Percentiles rank a stretch among this genome's conserved stretches.
Evolutionary conservation across 352 stramenopile genomes (phyloP).

Genomic region (Globisporangium paroecandrum): DNA sequence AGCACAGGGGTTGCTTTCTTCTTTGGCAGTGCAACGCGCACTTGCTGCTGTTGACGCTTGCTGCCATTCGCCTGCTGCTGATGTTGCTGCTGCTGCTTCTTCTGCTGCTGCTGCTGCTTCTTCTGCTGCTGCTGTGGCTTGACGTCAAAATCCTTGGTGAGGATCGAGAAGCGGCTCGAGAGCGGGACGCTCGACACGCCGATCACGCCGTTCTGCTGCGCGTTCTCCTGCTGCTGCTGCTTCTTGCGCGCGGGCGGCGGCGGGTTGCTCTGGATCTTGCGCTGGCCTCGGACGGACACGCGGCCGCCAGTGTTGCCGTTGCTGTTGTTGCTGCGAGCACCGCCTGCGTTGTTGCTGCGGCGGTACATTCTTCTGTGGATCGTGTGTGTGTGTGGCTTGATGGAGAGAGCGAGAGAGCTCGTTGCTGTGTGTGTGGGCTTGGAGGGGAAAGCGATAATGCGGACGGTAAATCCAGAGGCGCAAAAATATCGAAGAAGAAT

Average conservation of each 20-base stretch:
- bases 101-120: constrained; percentile 12
- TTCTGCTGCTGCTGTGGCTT: constrained; percentile 20
- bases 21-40: constrained; percentile 23
- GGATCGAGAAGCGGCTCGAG: constrained; percentile 68
- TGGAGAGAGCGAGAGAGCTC: background rate
- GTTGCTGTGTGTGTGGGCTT: background rate
- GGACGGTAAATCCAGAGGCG: background rate
- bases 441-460: constrained; percentile 5
- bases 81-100: constrained; percentile 2
- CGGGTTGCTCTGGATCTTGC: constrained; percentile 54
- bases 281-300: constrained; percentile 53
- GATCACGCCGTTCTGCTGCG: constrained; percentile 32
- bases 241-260: constrained; percentile 21
- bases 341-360: constrained; percentile 9
- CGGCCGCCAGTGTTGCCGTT: constrained; percentile 31
- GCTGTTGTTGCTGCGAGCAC: background rate
- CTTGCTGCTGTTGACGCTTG: constrained; percentile 21
- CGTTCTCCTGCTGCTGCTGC: constrained; percentile 21
- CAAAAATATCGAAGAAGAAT: background rate
- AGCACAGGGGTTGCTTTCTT: constrained; percentile 20
- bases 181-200: constrained; percentile 66
- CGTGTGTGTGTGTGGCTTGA: background rate
- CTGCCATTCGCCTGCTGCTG: constrained; percentile 17
- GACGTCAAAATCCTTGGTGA: constrained; percentile 43
- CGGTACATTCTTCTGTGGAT: constrained; percentile 13